phyloP scores from a whole-genome alignment of 2,329 filamentous ascomycete species.

The Acephala macrosclerotiorum region DNA sequence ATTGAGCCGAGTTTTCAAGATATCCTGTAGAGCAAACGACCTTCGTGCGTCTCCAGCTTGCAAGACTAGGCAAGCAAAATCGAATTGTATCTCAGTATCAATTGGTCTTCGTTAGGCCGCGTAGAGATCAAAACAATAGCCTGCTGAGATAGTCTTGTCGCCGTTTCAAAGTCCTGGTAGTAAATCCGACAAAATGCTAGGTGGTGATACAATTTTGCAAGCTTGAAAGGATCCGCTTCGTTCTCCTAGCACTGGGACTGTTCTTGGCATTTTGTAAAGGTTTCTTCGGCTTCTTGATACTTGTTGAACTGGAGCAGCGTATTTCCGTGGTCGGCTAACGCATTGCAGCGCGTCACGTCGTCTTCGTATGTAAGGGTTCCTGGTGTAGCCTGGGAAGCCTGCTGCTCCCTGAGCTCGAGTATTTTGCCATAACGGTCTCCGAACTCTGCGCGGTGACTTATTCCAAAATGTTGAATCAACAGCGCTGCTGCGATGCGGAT shows the following conservation, averaged over 20 bases:
- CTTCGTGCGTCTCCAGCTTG: conserved; percentile 28
- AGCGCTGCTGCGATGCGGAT: conserved; percentile 32
- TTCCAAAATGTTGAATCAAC: conserved; percentile 32
- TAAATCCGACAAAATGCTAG: conserved; percentile 34
- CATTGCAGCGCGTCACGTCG: conserved; percentile 24
- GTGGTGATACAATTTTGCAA: conserved; percentile 33
- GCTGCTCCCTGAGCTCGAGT: conserved; percentile 26
- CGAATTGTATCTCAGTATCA: conserved; percentile 31
- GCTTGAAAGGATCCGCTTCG: conserved; percentile 26
- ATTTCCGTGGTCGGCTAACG: conserved; percentile 31
- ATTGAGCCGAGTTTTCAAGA: conserved; percentile 22
- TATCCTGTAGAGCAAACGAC: conserved; percentile 29
- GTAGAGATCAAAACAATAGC: conserved; percentile 24
- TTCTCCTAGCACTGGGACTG: conserved; percentile 18
- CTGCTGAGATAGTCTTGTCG: conserved; percentile 25
- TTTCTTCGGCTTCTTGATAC: conserved; percentile 27
- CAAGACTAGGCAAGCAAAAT: conserved; percentile 32
- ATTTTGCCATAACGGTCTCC: conserved; percentile 27
- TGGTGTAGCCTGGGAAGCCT: neutral
- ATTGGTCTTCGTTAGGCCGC: conserved; percentile 13
- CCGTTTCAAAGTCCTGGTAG: conserved; percentile 25
- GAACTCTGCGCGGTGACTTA: conserved; percentile 27
- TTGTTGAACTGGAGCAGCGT: conserved; percentile 30
- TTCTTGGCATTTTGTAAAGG: conserved; percentile 24
- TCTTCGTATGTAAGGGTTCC: conserved; percentile 20